Conservation (phyloP, 2,329 filamentous ascomycete species). For the Monascus ruber region DNA sequence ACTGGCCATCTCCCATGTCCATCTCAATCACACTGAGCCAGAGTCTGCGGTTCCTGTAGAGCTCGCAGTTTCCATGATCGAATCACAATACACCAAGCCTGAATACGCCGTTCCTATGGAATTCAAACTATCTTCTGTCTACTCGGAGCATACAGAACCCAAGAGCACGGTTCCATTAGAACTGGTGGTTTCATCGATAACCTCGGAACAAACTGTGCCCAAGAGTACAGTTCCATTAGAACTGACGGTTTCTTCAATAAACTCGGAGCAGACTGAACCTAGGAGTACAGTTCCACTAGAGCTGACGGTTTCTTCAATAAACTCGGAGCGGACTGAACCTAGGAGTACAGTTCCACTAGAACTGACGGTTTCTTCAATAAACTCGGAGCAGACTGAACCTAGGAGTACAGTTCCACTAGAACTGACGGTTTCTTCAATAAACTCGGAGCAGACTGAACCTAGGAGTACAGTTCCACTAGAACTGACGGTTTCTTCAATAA, state of each 20-base stretch:
- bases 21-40: not conserved
- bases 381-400: not conserved
- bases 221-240: not conserved
- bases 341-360: not conserved
- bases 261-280: not conserved
- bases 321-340: not conserved
- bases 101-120: not conserved
- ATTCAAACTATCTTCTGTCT: not conserved
- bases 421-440: not conserved
- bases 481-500: not conserved
- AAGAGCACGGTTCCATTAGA: not conserved
- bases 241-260: not conserved
- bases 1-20: not conserved
- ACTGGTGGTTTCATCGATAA: not conserved
- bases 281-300: not conserved
- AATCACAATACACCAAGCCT: not conserved
- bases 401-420: not conserved
- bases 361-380: not conserved
- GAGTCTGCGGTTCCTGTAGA: not conserved
- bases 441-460: not conserved
- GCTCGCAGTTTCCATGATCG: not conserved
- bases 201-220: not conserved
- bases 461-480: not conserved
- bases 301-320: not conserved
- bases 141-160: not conserved